Percentiles rank a stretch among this genome's conserved stretches.
Evolutionary conservation across 139 green algal species (phyloP).

Genomic region (Micractinium sp.): DNA sequence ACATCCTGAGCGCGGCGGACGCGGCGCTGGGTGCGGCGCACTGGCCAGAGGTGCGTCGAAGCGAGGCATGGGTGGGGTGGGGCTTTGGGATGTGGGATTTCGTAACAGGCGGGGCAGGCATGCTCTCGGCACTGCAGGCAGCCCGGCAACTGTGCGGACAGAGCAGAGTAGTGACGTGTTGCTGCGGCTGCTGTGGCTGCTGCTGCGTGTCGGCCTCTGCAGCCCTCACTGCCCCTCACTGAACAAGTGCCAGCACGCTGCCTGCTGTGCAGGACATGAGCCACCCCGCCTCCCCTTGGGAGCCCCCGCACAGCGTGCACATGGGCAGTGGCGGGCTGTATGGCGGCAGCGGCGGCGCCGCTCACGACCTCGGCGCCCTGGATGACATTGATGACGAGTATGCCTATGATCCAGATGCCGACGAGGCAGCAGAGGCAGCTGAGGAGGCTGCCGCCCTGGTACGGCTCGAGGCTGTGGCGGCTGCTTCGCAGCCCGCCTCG

Average conservation of each 20-base stretch:
- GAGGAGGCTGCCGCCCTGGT: not conserved
- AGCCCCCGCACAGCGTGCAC: not conserved
- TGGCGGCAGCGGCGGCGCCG: constrained; percentile 54
- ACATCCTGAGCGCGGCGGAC: constrained; percentile 21
- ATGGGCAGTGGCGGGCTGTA: constrained; percentile 19
- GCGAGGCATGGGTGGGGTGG: no score
- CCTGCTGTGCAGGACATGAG: not conserved
- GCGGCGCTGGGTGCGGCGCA: not conserved
- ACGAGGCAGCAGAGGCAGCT: constrained; percentile 29
- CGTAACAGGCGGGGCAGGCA: no score
- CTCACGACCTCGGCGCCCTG: constrained; percentile 24
- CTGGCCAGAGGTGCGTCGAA: not conserved
- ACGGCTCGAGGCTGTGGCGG: not conserved
- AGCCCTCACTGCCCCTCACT: no score
- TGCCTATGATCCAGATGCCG: constrained; percentile 22
- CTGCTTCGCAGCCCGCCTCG: not conserved
- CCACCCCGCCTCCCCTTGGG: constrained; percentile 1
- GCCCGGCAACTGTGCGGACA: no score
- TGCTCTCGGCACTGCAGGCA: no score
- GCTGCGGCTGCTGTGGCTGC: no score
- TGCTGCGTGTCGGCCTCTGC: no score
- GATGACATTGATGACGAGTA: constrained; percentile 31
- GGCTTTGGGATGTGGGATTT: no score
- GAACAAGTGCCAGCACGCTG: no score
- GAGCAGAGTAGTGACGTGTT: no score